These are phyloP conservation scores for Alternaria dauci DNA, from an alignment of 2,329 filamentous ascomycete genomes.

Conservation along the genomic window DNA sequence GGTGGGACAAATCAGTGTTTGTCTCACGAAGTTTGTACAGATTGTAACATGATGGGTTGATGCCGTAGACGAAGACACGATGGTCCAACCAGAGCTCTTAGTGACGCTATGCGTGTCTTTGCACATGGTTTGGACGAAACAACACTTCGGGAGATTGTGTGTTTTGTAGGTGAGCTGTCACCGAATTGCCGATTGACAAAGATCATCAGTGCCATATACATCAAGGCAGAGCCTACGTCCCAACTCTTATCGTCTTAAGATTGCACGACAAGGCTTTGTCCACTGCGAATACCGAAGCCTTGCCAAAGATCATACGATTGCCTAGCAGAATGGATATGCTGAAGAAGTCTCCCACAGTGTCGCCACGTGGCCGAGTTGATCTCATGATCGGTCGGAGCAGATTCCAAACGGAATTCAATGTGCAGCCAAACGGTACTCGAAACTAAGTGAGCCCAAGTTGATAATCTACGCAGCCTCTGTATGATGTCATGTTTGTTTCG, in stretches of 20 bases:
- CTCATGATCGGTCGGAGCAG: not conserved
- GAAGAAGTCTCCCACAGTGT: not conserved
- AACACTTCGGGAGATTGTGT: not conserved
- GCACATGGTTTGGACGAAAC: not conserved
- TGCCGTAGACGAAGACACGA: not conserved
- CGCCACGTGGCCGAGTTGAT: too few relatives aligned
- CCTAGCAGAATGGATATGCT: too few relatives aligned
- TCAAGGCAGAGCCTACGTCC: too few relatives aligned
- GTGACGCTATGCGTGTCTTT: not conserved
- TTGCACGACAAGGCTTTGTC: too few relatives aligned
- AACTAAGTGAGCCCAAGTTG: not conserved
- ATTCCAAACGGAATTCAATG: not conserved
- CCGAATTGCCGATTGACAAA: too few relatives aligned
- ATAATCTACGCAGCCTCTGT: not conserved
- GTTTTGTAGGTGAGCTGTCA: not conserved
- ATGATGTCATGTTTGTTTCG: not conserved
- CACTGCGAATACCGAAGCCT: too few relatives aligned
- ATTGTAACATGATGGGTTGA: conserved; percentile 4
- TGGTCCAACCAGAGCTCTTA: not conserved
- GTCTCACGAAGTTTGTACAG: not conserved
- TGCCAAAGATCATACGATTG: too few relatives aligned
- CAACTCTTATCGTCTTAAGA: too few relatives aligned
- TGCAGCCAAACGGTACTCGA: not conserved
- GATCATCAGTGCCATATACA: too few relatives aligned
- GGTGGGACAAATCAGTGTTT: too few relatives aligned